Evolutionary conservation across 2,329 filamentous ascomycete genomes (phyloP).

Genomic region (Trichoderma arundinaceum): DNA sequence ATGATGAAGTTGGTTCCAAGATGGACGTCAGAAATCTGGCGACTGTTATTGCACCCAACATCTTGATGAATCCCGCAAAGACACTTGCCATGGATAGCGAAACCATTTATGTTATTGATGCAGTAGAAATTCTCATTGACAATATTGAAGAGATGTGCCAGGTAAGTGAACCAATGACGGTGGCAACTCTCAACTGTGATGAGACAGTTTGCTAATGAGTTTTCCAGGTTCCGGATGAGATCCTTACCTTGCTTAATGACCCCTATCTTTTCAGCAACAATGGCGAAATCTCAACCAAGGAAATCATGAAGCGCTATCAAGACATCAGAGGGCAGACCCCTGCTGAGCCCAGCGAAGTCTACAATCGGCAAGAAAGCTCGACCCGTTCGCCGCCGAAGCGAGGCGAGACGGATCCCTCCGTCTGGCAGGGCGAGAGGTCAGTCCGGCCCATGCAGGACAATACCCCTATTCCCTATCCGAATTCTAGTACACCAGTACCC

Average conservation of each 20-base stretch:
- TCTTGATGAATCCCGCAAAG: conserved; percentile 75
- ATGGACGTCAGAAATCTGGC: conserved; percentile 99
- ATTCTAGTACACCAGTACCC: conserved; percentile 53
- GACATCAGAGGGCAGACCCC: conserved; percentile 70
- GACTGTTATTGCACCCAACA: conserved; percentile 96
- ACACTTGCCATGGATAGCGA: conserved; percentile 76
- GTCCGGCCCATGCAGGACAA: conserved; percentile 77
- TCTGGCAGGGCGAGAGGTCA: conserved; percentile 83
- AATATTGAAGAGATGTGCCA: conserved; percentile 97
- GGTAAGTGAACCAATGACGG: conserved; percentile 61
- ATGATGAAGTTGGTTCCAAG: conserved; percentile 96
- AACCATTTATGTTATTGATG: conserved; percentile 91
- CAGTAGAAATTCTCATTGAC: conserved; percentile 87
- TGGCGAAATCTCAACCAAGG: conserved; percentile 92
- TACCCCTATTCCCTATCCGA: conserved; percentile 47
- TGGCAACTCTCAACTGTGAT: background rate
- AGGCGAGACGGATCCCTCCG: conserved; percentile 86
- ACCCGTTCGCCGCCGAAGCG: conserved; percentile 61
- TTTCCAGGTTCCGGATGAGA: conserved; percentile 84
- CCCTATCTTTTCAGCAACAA: conserved; percentile 78
- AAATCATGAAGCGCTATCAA: conserved; percentile 92
- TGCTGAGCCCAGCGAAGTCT: conserved; percentile 63
- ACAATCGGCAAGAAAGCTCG: conserved; percentile 63
- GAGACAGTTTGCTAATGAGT: conserved; percentile 38
- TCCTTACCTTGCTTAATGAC: conserved; percentile 85